Evolutionary conservation across 805 yeast genomes (phyloP).

Genomic region (Ogataea minuta): DNA sequence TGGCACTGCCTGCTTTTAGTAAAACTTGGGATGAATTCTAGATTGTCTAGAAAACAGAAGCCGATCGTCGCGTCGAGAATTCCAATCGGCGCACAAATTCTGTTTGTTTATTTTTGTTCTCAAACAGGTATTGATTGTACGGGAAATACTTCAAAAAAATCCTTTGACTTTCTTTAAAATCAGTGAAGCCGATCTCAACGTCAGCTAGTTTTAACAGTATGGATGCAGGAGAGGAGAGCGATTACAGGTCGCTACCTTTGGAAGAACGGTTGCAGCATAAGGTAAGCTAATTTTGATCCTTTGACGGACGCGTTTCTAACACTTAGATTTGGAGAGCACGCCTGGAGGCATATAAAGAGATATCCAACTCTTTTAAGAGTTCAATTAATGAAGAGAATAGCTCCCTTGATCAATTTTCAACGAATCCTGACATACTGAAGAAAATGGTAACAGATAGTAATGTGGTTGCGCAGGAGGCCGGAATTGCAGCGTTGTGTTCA

Average conservation of each 20-base stretch:
- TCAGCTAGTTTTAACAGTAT: not conserved
- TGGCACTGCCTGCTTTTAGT: constrained; percentile 6
- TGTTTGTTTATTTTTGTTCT: constrained; percentile 7
- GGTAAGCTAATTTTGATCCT: constrained; percentile 32
- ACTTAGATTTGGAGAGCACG: constrained; percentile 78
- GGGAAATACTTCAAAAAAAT: constrained; percentile 6
- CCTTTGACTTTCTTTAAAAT: not conserved
- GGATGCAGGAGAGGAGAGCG: constrained; percentile 47
- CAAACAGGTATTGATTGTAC: constrained; percentile 1
- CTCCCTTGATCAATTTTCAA: constrained; percentile 49
- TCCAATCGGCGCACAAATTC: not conserved
- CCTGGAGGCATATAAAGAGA: constrained; percentile 71
- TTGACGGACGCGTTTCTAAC: constrained; percentile 7
- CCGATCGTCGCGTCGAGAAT: constrained; percentile 5
- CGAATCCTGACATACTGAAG: constrained; percentile 54
- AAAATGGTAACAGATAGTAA: constrained; percentile 71
- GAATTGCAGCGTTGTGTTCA: constrained; percentile 52
- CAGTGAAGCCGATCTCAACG: not conserved
- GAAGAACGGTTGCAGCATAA: constrained; percentile 66
- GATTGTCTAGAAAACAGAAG: not conserved
- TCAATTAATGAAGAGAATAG: constrained; percentile 56
- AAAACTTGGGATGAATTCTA: not conserved
- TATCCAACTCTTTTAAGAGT: constrained; percentile 47
- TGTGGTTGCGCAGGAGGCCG: constrained; percentile 90
- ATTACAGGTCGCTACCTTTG: constrained; percentile 60